Evolutionary conservation across 305 asterid genomes (phyloP).

Genomic region (Coffea humblotiana): DNA sequence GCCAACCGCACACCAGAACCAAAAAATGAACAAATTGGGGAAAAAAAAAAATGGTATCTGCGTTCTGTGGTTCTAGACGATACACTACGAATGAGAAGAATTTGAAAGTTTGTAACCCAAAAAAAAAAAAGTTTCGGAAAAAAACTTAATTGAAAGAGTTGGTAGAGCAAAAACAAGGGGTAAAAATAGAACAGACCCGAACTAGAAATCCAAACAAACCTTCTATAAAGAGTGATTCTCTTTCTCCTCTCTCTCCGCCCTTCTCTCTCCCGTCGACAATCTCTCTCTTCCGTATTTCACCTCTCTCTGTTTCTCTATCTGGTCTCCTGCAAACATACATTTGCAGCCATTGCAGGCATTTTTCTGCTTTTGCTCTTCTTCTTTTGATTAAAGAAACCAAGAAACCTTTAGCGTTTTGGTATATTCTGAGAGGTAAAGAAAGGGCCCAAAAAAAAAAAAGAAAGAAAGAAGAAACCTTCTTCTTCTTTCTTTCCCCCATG

Average conservation of each 20-base stretch:
- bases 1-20: background rate
- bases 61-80: background rate
- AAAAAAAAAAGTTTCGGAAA: background rate
- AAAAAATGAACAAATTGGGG: background rate
- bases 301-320: background rate
- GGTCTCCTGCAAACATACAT: background rate
- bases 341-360: conserved; percentile 11
- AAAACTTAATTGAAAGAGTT: conserved; percentile 5
- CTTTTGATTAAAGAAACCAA: background rate
- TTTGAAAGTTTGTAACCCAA: background rate
- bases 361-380: background rate
- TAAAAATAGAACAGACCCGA: conserved; percentile 1
- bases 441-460: background rate
- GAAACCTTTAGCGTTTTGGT: background rate
- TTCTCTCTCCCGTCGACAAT: background rate
- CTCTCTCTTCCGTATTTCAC: background rate
- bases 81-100: too few species aligned
- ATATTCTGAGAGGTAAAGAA: background rate
- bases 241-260: conserved; percentile 18
- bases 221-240: conserved; percentile 19
- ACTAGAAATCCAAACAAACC: conserved; percentile 1
- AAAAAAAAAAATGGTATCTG: background rate
- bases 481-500: background rate
- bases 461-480: background rate
- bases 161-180: conserved; percentile 8